Evolutionary conservation across 164 flowering plant species (phyloP).

Genomic region (Berberis vulgaris): DNA sequence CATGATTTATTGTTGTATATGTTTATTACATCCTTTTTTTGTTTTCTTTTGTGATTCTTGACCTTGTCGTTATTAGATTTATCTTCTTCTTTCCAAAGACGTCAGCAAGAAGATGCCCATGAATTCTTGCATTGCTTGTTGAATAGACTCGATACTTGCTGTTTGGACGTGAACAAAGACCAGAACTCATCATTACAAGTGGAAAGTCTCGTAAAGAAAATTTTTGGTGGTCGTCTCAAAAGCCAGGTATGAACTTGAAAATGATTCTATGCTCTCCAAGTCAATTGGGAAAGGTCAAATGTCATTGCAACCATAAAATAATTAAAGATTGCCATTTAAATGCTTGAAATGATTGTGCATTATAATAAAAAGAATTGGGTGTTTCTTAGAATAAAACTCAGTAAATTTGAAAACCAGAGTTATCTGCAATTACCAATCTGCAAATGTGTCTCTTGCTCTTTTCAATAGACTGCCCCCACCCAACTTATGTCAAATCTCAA

Average conservation of each 20-base stretch:
- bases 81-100: constrained; percentile 46
- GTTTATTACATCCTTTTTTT: not conserved
- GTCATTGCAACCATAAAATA: too few species aligned
- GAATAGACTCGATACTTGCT: constrained; percentile 57
- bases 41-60: not conserved
- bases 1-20: not conserved
- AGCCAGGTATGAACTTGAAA: constrained; percentile 45
- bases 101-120: constrained; percentile 95
- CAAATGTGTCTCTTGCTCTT: too few species aligned
- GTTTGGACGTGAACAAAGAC: constrained; percentile 14
- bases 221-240: constrained; percentile 79
- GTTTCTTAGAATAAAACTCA: too few species aligned
- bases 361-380: too few species aligned
- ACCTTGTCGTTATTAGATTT: constrained; percentile 31
- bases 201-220: constrained; percentile 44
- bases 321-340: too few species aligned
- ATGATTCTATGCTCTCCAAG: too few species aligned
- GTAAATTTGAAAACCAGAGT: too few species aligned
- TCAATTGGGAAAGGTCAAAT: too few species aligned
- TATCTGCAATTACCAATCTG: too few species aligned
- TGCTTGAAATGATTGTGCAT: too few species aligned
- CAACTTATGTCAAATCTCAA: too few species aligned
- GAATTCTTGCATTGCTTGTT: constrained; percentile 77
- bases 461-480: too few species aligned
- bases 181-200: constrained; percentile 8